A percentile compares a stretch with the other conserved stretches of the same genome.
phyloP scores from a whole-genome alignment of 2,329 filamentous ascomycete genomes.

The Phialocephala sp. region DNA sequence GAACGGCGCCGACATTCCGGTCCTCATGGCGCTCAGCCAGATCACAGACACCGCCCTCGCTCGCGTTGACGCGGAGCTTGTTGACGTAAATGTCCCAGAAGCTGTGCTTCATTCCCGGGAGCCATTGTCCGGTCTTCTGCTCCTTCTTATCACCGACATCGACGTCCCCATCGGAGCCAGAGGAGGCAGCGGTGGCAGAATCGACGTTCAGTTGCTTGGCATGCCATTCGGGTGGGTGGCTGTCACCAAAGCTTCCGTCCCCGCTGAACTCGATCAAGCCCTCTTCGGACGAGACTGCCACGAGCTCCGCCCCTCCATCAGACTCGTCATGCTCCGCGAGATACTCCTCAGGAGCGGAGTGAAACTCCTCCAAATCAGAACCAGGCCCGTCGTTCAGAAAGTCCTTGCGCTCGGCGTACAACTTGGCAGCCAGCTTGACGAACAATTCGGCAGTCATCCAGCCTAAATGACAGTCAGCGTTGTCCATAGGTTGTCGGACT shows the following conservation, averaged over 20 bases:
- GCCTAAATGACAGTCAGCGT: constrained; percentile 31
- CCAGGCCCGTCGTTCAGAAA: neutral
- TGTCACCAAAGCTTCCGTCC: neutral
- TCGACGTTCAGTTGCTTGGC: constrained; percentile 21
- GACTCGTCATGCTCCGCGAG: neutral
- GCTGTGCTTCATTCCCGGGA: constrained; percentile 26
- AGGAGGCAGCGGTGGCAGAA: neutral
- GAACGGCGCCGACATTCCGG: neutral
- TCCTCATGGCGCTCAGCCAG: constrained; percentile 16
- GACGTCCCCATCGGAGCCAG: neutral
- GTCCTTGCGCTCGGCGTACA: constrained; percentile 30
- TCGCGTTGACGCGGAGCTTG: constrained; percentile 42
- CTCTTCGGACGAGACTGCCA: neutral
- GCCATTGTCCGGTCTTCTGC: constrained; percentile 25
- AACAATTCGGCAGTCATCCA: constrained; percentile 52
- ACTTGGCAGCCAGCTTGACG: constrained; percentile 41
- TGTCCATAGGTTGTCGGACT: too few relatives aligned
- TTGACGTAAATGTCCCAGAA: constrained; percentile 44
- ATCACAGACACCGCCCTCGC: constrained; percentile 39
- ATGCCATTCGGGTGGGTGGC: constrained; percentile 18
- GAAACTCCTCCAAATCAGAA: constrained; percentile 6
- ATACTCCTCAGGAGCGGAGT: constrained; percentile 7
- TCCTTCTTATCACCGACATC: neutral
- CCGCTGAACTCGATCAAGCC: neutral
- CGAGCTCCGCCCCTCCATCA: constrained; percentile 10